Conservation (phyloP, 805 yeast species). For the Yamadazyma phyllophila region DNA sequence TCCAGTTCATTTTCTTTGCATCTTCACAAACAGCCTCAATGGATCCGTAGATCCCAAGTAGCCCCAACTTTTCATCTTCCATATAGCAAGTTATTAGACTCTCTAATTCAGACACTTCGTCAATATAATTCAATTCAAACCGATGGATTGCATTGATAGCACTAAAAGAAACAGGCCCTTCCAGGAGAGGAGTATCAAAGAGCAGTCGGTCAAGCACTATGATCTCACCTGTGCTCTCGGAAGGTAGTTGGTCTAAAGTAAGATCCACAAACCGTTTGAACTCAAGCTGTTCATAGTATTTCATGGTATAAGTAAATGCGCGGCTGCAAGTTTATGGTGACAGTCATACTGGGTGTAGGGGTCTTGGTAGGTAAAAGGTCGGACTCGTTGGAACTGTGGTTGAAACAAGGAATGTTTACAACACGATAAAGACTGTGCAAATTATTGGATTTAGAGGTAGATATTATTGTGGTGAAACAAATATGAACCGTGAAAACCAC, state of each 20-base stretch:
- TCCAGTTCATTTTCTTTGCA: slow-evolving; percentile 5
- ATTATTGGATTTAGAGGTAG: too few relatives aligned
- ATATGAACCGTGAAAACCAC: too few relatives aligned
- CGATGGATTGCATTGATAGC: slow-evolving; percentile 1
- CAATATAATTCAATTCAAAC: background rate
- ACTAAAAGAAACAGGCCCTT: background rate
- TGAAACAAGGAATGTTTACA: too few relatives aligned
- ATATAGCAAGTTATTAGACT: background rate
- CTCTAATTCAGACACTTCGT: background rate
- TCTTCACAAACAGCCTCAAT: background rate
- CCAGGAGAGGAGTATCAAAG: slow-evolving; percentile 1
- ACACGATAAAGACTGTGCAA: too few relatives aligned
- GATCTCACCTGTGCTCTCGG: background rate
- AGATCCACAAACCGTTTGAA: slow-evolving; percentile 1
- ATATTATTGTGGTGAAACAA: too few relatives aligned
- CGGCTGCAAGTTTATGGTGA: too few relatives aligned
- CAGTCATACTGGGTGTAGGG: too few relatives aligned
- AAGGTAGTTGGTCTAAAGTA: background rate
- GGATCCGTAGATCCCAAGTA: slow-evolving; percentile 4
- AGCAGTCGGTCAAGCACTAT: slow-evolving; percentile 4
- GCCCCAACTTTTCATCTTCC: background rate
- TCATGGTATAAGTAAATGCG: background rate
- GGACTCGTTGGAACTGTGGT: too few relatives aligned
- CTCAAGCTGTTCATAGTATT: background rate
- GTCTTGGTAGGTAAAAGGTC: too few relatives aligned